Evolutionary conservation across 2,329 filamentous ascomycete species (phyloP).

Genomic region (Penicillium sp.): DNA sequence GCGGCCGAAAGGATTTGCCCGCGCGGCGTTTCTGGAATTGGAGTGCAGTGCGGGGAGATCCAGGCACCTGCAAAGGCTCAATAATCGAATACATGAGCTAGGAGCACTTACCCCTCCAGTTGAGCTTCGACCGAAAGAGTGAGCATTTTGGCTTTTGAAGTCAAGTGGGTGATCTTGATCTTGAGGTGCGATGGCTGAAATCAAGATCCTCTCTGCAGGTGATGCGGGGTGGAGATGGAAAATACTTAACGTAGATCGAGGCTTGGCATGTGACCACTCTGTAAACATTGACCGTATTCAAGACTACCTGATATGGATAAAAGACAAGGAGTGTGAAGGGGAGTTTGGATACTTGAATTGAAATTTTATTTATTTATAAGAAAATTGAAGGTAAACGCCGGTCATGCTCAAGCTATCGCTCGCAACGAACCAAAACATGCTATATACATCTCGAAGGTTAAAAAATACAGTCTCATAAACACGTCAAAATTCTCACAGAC

Average conservation of each 20-base stretch:
- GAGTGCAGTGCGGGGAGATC: conserved; percentile 12
- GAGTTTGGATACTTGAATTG: not conserved
- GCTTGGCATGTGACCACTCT: conserved; percentile 23
- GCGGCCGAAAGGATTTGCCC: not conserved
- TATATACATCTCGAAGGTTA: conserved; percentile 21
- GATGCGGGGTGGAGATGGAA: conserved; percentile 27
- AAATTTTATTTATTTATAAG: conserved; percentile 14
- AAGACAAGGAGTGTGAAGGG: not conserved
- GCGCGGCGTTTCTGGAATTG: not conserved
- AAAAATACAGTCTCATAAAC: conserved; percentile 16
- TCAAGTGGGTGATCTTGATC: conserved; percentile 3
- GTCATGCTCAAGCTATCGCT: conserved; percentile 26
- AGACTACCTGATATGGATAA: not conserved
- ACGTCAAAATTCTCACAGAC: conserved; percentile 24
- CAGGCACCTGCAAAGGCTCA: not conserved
- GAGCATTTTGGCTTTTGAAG: conserved; percentile 31
- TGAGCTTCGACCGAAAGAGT: conserved; percentile 40
- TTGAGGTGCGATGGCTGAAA: conserved; percentile 1
- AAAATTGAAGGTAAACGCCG: conserved; percentile 24
- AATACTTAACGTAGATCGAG: conserved; percentile 14
- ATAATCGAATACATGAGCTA: not conserved
- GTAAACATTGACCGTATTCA: not conserved
- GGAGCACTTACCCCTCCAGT: conserved; percentile 32
- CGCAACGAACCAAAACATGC: conserved; percentile 17
- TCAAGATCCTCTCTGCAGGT: conserved; percentile 10